phyloP scores from a whole-genome alignment of 2,329 filamentous ascomycete genomes.

The Stachybotrys echinatus region DNA sequence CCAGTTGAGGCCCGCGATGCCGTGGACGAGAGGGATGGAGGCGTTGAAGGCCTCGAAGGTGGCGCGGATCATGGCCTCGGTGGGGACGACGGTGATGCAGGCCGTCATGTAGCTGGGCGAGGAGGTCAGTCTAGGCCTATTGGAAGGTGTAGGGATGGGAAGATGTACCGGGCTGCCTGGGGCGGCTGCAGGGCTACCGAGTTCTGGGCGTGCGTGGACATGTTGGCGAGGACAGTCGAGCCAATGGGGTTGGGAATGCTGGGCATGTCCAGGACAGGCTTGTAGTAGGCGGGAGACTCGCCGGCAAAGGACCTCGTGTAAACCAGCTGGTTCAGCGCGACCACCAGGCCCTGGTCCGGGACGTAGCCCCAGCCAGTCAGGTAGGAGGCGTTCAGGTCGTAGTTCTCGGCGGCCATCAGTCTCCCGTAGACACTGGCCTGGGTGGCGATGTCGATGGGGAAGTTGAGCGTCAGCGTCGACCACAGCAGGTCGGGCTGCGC shows the following conservation, averaged over 20 bases:
- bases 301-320: neutral
- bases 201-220: neutral
- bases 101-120: neutral
- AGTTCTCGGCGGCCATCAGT: neutral
- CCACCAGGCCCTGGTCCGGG: neutral
- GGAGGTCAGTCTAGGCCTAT: neutral
- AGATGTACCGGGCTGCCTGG: neutral
- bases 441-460: neutral
- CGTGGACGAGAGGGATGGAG: neutral
- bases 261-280: neutral
- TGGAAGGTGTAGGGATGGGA: neutral
- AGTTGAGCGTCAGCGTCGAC: neutral
- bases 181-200: neutral
- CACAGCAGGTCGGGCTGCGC: neutral
- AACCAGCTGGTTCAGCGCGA: constrained; percentile 1
- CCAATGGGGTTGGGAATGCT: neutral
- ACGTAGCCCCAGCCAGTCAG: neutral
- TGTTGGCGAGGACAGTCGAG: neutral
- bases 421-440: neutral
- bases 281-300: neutral
- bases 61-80: neutral
- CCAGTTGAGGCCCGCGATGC: neutral
- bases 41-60: neutral
- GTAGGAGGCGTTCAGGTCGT: neutral
- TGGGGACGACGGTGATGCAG: neutral